Evolutionary conservation across 371 early-diverging fungal genomes (phyloP).

Genomic region (Vittaforma corneae): DNA sequence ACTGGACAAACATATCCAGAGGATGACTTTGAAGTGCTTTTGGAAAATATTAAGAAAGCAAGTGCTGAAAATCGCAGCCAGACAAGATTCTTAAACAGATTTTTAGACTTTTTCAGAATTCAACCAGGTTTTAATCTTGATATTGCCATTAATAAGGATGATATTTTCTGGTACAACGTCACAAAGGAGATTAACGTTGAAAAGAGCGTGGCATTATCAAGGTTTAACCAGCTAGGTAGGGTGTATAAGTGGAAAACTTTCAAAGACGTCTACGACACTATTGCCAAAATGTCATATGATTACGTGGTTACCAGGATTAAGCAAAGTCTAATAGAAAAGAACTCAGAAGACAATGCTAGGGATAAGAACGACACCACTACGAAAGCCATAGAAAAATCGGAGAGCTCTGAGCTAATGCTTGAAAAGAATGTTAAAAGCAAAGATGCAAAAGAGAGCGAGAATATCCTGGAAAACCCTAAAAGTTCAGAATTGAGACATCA

Average conservation of each 20-base stretch:
- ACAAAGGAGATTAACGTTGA: not conserved
- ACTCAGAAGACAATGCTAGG: no score
- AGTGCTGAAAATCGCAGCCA: not conserved
- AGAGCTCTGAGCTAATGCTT: no score
- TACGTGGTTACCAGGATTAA: not conserved
- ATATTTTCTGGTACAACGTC: conserved; percentile 7
- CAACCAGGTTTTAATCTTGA: not conserved
- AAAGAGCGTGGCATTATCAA: not conserved
- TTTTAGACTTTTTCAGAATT: not conserved
- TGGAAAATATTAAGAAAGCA: no score
- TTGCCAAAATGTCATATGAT: not conserved
- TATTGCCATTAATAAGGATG: not conserved
- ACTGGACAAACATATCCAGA: not conserved
- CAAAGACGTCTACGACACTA: conserved; percentile 3
- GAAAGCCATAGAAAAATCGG: no score
- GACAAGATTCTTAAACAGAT: not conserved
- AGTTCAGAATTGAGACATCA: no score
- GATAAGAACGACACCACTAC: no score
- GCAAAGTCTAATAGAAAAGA: not conserved
- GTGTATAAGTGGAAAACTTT: not conserved
- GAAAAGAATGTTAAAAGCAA: no score
- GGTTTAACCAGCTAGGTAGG: not conserved
- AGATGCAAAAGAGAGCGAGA: no score
- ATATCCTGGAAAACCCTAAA: no score
- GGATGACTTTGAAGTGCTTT: no score